phyloP scores from a whole-genome alignment of 2,329 filamentous ascomycete genomes.

The Pseudogymnoascus sp. region DNA sequence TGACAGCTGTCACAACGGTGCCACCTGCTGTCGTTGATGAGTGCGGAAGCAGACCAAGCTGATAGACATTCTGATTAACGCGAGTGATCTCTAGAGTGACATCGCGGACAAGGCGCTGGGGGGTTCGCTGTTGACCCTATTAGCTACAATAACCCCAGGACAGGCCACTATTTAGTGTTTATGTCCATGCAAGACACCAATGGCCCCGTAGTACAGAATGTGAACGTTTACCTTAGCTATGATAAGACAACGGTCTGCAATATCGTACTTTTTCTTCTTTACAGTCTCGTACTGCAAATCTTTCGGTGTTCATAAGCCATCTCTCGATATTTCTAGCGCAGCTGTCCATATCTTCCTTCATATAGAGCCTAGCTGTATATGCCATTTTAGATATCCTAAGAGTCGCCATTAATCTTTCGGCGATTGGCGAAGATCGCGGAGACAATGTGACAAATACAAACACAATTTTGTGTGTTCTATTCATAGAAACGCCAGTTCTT shows the following conservation, averaged over 20 bases:
- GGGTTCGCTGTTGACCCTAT: background rate
- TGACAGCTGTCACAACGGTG: background rate
- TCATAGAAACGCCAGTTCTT: conserved; percentile 74
- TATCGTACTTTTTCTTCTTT: background rate
- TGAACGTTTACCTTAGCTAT: background rate
- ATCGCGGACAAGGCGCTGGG: background rate
- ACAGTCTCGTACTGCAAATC: background rate
- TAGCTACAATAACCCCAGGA: background rate
- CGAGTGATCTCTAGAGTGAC: background rate
- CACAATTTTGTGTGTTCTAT: conserved; percentile 84
- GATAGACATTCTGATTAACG: background rate
- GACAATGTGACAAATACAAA: conserved; percentile 80
- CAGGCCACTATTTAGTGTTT: background rate
- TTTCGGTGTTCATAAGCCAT: background rate
- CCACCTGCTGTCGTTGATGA: background rate
- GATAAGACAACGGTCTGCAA: background rate
- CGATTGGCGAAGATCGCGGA: background rate
- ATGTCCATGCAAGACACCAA: background rate
- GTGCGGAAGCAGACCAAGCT: background rate
- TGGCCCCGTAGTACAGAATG: background rate
- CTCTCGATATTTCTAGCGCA: background rate
- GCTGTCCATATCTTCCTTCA: background rate
- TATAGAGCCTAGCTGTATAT: background rate
- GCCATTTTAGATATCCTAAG: background rate
- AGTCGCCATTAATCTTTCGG: background rate